Evolutionary conservation across 768 basidiomycete genomes (phyloP), one percentile per base, ranked within the genome.

Genomic region (Boletus tylopilopsis): DNA sequence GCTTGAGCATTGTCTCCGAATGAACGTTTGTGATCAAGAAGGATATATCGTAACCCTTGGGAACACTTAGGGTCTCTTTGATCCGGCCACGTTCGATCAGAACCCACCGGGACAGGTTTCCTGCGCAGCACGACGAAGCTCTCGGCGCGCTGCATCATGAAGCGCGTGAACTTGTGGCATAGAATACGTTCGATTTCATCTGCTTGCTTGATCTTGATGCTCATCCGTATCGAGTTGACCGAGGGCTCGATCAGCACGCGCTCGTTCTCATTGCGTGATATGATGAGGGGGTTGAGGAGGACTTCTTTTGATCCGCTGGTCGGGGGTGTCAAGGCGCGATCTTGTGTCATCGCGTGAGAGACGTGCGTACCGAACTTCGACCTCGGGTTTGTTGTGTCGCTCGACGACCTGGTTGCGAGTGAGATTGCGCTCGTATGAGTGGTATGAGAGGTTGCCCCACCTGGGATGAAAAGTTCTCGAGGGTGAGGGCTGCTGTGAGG

Each of bases 111-210:
- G 34, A 98, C 86, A 33, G 96, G 93, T 68, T 94, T 96, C 71
- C 96, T 79, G 67, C 96, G 82, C 64, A 99, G 78, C 60, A 99
- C 91, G 52, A 99, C 81, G 68, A 99, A 99, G 69, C 85, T 93
- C 74, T 99, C 96, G 22, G 96, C 96, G 50, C 96, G 78, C 73
- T 94, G 93, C 87, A 94, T 97, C 92, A 98, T 89, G 75, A 99
- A 99, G 45, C 96, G 79, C 19, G 94, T 96, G 70, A 99, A 98
- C 69, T 98, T 94, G 74, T 97, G 91, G 66, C 94, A 96, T 33
- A 99, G 75, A 60, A 98, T 96, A 43, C 88, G 82, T 66, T 99
- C 96, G 54, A 97, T 95, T 73, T 99, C 96, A 70, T 99, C 96
- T 29, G 96, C 94, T 68, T 99, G 96, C 69, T 99, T 99, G 68